phyloP scores from a whole-genome alignment of 805 yeast genomes.

The Clavispora phyllophila region DNA sequence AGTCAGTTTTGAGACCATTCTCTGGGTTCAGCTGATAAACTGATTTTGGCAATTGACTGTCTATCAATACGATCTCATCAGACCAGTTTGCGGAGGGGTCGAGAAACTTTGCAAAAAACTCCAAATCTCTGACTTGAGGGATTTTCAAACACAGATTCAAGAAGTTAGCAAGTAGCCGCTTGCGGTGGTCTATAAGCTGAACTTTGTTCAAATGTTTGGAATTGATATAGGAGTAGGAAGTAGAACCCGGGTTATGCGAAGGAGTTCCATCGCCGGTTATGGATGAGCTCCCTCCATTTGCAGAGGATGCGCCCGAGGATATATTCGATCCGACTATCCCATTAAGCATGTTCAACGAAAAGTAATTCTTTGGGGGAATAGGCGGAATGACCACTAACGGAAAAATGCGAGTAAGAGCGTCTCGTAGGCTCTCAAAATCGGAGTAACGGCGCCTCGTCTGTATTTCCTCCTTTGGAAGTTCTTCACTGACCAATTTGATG shows the following conservation, averaged over 20 bases:
- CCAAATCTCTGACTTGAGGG: conserved; percentile 49
- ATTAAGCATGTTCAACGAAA: conserved; percentile 29
- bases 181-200: conserved; percentile 35
- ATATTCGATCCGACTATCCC: conserved; percentile 23
- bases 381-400: conserved; percentile 90
- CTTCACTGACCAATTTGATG: conserved; percentile 51
- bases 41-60: conserved; percentile 36
- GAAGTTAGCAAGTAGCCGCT: conserved; percentile 54
- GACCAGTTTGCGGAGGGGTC: conserved; percentile 84
- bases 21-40: conserved; percentile 41
- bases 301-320: neutral
- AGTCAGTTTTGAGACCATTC: conserved; percentile 35
- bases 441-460: conserved; percentile 81
- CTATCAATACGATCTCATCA: conserved; percentile 48
- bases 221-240: conserved; percentile 30
- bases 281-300: neutral
- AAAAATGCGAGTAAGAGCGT: conserved; percentile 60
- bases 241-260: conserved; percentile 2
- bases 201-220: conserved; percentile 36
- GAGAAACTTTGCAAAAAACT: conserved; percentile 68
- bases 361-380: conserved; percentile 59
- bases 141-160: conserved; percentile 68
- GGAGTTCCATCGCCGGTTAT: conserved; percentile 6
- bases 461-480: conserved; percentile 32
- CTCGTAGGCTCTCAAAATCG: conserved; percentile 83